Evolutionary conservation across 106 monocot species (phyloP).

Genomic region (Chionographis japonica): DNA sequence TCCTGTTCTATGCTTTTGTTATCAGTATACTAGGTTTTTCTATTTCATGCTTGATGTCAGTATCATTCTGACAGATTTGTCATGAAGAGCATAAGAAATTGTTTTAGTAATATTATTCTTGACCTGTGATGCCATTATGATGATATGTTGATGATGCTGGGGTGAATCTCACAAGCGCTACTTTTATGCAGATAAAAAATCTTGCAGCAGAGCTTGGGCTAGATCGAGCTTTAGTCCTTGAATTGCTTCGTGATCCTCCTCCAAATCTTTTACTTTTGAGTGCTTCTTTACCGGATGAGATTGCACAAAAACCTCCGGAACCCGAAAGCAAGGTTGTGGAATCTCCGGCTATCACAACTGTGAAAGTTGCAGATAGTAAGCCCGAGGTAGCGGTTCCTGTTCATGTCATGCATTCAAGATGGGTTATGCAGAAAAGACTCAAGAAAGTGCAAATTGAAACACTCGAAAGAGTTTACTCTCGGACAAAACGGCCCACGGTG

Average conservation of each 20-base stretch:
- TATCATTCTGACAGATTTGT: no score
- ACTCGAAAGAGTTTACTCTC: constrained; percentile 75
- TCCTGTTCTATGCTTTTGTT: neutral
- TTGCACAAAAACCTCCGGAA: constrained; percentile 18
- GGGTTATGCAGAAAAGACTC: constrained; percentile 66
- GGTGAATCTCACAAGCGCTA: neutral
- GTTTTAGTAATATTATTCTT: no score
- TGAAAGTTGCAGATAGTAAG: constrained; percentile 19
- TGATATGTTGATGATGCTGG: neutral
- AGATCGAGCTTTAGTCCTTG: constrained; percentile 75
- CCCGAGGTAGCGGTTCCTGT: constrained; percentile 37
- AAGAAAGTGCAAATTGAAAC: constrained; percentile 86
- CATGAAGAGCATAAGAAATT: no score
- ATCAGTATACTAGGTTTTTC: neutral
- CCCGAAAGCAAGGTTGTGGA: constrained; percentile 19
- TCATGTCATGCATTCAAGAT: constrained; percentile 57
- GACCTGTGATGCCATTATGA: neutral
- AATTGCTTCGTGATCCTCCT: constrained; percentile 89
- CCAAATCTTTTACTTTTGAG: constrained; percentile 76
- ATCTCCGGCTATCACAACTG: constrained; percentile 4
- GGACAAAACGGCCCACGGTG: constrained; percentile 86
- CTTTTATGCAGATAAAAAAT: constrained; percentile 62
- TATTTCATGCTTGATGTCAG: no score
- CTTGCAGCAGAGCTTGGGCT: constrained; percentile 85
- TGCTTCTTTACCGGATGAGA: constrained; percentile 67